A percentile compares a stretch with the other conserved stretches of the same genome.
These are phyloP conservation scores for Botrytis squamosa DNA, from an alignment of 2,329 filamentous ascomycete genomes.

Conservation along the genomic window DNA sequence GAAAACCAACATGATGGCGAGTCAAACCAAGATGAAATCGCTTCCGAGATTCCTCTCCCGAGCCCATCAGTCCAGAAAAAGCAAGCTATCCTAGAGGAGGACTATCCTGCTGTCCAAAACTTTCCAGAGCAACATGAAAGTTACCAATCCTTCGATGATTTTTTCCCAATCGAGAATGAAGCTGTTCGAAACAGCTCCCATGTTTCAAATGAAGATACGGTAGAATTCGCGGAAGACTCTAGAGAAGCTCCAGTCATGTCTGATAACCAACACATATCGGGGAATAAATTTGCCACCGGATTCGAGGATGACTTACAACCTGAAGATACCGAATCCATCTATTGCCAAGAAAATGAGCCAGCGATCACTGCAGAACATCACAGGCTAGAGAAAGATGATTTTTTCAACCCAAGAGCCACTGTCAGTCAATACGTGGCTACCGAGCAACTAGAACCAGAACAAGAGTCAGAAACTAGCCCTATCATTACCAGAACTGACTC, in stretches of 20 bases:
- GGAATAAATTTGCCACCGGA: too few species aligned
- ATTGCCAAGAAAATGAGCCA: background rate
- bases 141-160: background rate
- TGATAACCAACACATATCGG: background rate
- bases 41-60: background rate
- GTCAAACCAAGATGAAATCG: background rate
- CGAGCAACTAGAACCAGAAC: background rate
- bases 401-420: too few species aligned
- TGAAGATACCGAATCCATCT: background rate
- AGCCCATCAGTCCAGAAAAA: background rate
- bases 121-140: background rate
- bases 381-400: background rate
- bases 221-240: background rate
- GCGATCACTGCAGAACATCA: background rate
- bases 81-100: background rate
- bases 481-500: accelerated
- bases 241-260: background rate
- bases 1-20: background rate
- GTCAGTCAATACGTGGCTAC: background rate
- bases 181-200: background rate
- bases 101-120: background rate
- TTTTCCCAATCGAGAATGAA: background rate
- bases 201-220: background rate
- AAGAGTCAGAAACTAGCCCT: background rate
- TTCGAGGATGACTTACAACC: background rate